Base-by-base conservation (phyloP, 2,329 filamentous ascomycete species). In the Fusarium continuum region DNA sequence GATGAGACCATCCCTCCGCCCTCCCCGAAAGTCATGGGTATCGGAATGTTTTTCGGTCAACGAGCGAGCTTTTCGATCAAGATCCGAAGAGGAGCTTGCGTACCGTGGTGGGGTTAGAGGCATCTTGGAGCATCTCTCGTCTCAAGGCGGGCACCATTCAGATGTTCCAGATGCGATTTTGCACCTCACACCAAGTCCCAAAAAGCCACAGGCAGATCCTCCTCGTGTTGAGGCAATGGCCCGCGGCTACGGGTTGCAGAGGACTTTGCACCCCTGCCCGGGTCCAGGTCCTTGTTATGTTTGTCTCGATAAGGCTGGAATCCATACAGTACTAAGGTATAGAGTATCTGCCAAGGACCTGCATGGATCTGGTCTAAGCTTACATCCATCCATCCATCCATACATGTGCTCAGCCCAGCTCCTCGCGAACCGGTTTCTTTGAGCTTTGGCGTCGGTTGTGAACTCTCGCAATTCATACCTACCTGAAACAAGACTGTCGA, bases 61-160 rank as follows among this genome's bases (percentile, higher is more conserved):
- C 55, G 49, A 67, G 44, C 55, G 49, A 67, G 44, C 51, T 38
- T 55, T 61, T 67, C 56, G 56, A 71, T 70, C 64, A 68, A 71
- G 65, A 70, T 70, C 57, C 59, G 54, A 67, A 61, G 43, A 69
- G 61, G 52, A 67, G 63, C 67, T 71, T 70, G 69, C 63, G 67
- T 67, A 69, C 62, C 49, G 34, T 35, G 35, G 69, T 63, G 69
- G 69, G 57, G 52, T 46, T 31, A 26, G 40, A 49, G 54, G 41
- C 40, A 39, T 60, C 40, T 52, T 39, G 20, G 48, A 64, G 52
- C 62, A 41, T 45, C 49, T 55, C 43, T 52, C 28, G 49, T 55
- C 53, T 46, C 57, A 65, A 70, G 64, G 63, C 67, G 60, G 69
- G 67, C 71, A 67, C 62, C 70, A 70, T 70, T 70, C 67, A 72